Conservation (phyloP, 352 stramenopile genomes). For the Phytophthora pseudosyringae region DNA sequence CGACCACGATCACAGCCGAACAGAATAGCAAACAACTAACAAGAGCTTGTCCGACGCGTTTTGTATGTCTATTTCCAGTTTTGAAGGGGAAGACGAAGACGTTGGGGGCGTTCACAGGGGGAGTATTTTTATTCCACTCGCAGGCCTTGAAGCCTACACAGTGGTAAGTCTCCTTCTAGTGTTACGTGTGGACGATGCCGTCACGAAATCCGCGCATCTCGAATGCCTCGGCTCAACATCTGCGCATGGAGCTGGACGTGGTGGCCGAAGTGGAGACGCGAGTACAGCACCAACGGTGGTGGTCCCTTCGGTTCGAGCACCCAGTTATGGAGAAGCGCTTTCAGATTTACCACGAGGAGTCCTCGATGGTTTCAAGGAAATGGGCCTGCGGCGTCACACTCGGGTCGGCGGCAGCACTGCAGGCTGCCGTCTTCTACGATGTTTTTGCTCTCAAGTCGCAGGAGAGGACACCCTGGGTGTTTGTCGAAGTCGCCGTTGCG, state of each 20-base stretch:
- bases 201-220: slow-evolving; percentile 42
- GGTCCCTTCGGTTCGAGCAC: slow-evolving; percentile 59
- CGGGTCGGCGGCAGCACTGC: slow-evolving; percentile 41
- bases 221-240: slow-evolving; percentile 50
- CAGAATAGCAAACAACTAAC: slow-evolving; percentile 28
- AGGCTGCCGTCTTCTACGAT: slow-evolving; percentile 43
- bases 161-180: slow-evolving; percentile 1
- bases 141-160: slow-evolving; percentile 1
- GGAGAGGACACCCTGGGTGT: slow-evolving; percentile 32
- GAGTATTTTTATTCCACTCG: slow-evolving; percentile 22
- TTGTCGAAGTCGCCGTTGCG: slow-evolving; percentile 33
- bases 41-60: slow-evolving; percentile 20
- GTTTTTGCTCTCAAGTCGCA: slow-evolving; percentile 24
- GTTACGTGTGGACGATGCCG: slow-evolving; percentile 3
- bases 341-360: slow-evolving; percentile 67
- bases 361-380: slow-evolving; percentile 43
- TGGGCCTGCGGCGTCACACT: slow-evolving; percentile 45
- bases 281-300: slow-evolving; percentile 40
- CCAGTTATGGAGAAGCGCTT: slow-evolving; percentile 57
- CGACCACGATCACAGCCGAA: slow-evolving; percentile 4
- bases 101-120: slow-evolving; percentile 2
- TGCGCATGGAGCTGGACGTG: slow-evolving; percentile 56
- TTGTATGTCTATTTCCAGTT: slow-evolving; percentile 30
- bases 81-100: slow-evolving; percentile 10
- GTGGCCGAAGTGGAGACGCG: slow-evolving; percentile 49